Base-by-base conservation (phyloP, 1,284 basidiomycete species). In the Irpex lacteus region DNA sequence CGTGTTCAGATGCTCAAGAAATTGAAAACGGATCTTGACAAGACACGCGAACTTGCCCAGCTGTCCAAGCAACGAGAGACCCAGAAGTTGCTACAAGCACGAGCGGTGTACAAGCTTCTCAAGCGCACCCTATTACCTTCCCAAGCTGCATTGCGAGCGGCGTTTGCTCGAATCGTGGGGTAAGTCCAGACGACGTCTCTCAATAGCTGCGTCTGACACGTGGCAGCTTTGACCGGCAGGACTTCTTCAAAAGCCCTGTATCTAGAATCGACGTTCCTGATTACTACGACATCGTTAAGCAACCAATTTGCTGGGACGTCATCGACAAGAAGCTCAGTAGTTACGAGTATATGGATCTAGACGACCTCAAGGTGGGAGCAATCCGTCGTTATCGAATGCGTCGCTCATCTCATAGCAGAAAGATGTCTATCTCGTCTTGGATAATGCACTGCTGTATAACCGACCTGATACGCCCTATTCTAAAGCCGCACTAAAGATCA, bases 401-500 rank as follows among this genome's bases (percentile, higher is more conserved):
- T 21, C 11, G 8, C 54, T 59, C 34, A 65, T 47, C 15, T 13
- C 62, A 8, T 55, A 59, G 19, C 67, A 98, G 94, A 81, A 85
- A 60, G 96, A 99, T 72, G 77, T 98, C 50, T 74, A 86, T 54
- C 87, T 98, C 18, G 93, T 98, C 4, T 74, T 95, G 13, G 81
- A 87, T 67, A 99, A 99, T 71, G 96, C 96, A 0, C 87, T 93
- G 66, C 70, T 85, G 4, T 99, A 98, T 78, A 98, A 99, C 75
- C 86, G 89, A 69, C 76, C 85, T 0, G 90, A 89, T 38, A 90
- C 91, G 0, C 70, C 84, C 0, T 91, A 91, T 71, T 85, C 94
- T 77, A 91, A 88, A 70, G 79, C 86, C 0, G 96, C 97, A 0
- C 74, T 82, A 18, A 80, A 87, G 54, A 88, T 98, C 66, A 85